Percentiles rank a stretch among this genome's conserved stretches.
phyloP scores from a whole-genome alignment of 441 rosid genomes.

The Arabidopsis hybrid region DNA sequence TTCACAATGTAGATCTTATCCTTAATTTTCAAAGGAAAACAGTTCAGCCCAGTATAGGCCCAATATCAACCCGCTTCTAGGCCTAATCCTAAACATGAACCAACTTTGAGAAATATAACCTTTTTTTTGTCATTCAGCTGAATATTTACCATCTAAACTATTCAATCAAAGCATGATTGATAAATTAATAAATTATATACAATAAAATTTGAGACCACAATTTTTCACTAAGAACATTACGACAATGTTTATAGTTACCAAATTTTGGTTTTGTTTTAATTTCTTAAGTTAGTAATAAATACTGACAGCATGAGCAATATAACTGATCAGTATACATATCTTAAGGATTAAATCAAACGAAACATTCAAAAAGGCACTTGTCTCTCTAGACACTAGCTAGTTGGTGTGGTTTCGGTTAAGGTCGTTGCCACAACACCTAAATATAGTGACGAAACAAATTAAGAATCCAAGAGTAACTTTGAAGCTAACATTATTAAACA shows the following conservation, averaged over 20 bases:
- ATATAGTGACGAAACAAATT: slow-evolving; percentile 36
- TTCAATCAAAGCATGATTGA: not conserved
- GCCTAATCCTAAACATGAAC: not conserved
- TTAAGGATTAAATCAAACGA: slow-evolving; percentile 20
- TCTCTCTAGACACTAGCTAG: slow-evolving; percentile 21
- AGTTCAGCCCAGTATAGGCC: not conserved
- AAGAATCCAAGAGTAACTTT: slow-evolving; percentile 29
- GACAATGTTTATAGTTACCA: not conserved
- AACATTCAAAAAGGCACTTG: slow-evolving; percentile 34
- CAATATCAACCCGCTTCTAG: not conserved
- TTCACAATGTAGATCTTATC: not conserved
- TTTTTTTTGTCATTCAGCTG: too few species aligned
- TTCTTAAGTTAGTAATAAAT: not conserved
- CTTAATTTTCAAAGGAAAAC: not conserved
- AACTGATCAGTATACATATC: not conserved
- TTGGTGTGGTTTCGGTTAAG: slow-evolving; percentile 41
- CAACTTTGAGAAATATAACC: not conserved
- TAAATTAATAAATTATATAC: not conserved
- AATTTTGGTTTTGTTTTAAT: not conserved
- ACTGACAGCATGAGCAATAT: not conserved
- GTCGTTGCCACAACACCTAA: slow-evolving; percentile 46
- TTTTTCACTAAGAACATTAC: not conserved
- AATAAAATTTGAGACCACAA: not conserved
- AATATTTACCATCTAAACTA: not conserved
- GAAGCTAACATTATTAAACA: slow-evolving; percentile 38